phyloP scores from a whole-genome alignment of 148 eudicot genomes.

The Rhododendron mucronatum region DNA sequence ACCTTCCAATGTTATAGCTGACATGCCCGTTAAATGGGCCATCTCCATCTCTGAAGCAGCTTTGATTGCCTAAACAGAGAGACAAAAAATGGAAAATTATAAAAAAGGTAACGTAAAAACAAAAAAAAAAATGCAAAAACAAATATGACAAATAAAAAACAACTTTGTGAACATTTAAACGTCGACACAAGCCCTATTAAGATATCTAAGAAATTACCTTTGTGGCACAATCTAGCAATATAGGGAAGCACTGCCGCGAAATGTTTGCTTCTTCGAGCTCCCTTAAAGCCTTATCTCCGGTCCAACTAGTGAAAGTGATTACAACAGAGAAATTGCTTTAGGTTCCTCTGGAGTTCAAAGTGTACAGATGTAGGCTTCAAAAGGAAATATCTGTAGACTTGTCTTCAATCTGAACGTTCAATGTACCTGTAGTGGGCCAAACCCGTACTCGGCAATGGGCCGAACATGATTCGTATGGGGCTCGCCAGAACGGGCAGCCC shows the following conservation, averaged over 20 bases:
- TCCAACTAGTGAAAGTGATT: conserved; percentile 58
- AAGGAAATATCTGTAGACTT: neutral
- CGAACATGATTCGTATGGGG: too few relatives aligned
- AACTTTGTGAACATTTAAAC: neutral
- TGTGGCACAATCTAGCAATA: conserved; percentile 68
- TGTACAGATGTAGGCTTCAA: neutral
- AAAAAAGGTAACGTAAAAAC: neutral
- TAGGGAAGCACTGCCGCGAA: conserved; percentile 67
- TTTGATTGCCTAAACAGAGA: conserved; percentile 58
- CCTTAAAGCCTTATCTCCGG: conserved; percentile 75
- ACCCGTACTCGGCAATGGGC: too few relatives aligned
- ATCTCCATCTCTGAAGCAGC: conserved; percentile 76
- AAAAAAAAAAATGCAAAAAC: neutral
- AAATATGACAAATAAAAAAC: neutral
- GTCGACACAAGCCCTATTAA: neutral
- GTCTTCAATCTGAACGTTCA: neutral
- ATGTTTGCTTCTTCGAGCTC: conserved; percentile 90
- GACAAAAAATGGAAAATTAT: neutral
- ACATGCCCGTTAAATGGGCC: conserved; percentile 70
- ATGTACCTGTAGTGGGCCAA: neutral
- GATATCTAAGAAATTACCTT: conserved; percentile 38
- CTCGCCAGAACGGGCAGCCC: too few relatives aligned
- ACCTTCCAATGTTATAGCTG: conserved; percentile 74
- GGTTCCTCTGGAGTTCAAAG: neutral
- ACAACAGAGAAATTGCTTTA: neutral